Base-by-base conservation (phyloP, 257 asterid species). In the Solanum chiquidenum region DNA sequence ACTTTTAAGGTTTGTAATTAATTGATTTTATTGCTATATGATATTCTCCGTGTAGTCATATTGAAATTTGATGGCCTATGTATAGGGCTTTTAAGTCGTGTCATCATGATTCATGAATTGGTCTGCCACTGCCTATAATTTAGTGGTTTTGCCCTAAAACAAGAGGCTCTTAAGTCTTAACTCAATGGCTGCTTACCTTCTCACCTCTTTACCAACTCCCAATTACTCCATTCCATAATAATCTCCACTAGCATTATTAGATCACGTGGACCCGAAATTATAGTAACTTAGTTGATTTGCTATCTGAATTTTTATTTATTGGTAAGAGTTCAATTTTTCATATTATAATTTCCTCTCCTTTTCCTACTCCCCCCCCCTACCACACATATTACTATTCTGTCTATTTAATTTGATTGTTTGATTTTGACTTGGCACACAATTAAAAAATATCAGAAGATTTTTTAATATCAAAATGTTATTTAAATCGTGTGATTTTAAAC, bases 241-340 rank as follows among this genome's bases (percentile, higher is more conserved):
- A 74, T 74, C 83, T 38, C 58, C 58, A 76, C 82, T 74, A 9
- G 0, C 18, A 2, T 31, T 74, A 18, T 18, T 1, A 73, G 5
- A 42, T 42, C 14, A 42, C 0, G 14, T 42, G 49, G 0, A 1
- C 14, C 2, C 0, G 49, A 4, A 42, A 42, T 11, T 4, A 42
- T 55, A 55, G 0, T 18, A 55, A 10, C 5, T 55, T 1, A 55
- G 0, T 18, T 7, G 2, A 1, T 18, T 52, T 52, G 62, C 52
- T 44, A 55, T 0, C 0, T 18, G 0, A 55, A 55, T 1, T 55
- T 1, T 0, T 1, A 18, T 3, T 55, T 55, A 55, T 55, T 55
- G 4, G 0, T 55, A 7, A 55, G 4, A 1, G 4, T 55, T 55
- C 0, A 0, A 55, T 55, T 18, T 0, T 55, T 0, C 0, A 18